Conservation (phyloP, 768 basidiomycete genomes). For the Phaeotremella skinneri region DNA sequence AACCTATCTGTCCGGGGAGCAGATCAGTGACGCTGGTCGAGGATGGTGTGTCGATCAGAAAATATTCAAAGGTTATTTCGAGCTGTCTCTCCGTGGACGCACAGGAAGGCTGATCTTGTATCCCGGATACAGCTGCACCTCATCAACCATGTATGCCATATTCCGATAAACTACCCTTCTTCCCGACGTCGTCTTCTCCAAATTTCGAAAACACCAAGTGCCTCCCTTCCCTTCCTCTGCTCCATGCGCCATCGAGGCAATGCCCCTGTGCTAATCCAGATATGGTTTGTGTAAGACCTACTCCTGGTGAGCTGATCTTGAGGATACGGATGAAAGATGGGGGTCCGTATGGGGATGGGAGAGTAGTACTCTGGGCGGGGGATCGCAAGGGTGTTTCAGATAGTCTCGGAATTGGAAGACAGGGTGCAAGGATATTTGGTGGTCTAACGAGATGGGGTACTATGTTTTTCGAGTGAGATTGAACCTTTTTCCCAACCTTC, state of each 20-base stretch:
- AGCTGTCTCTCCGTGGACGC: constrained; percentile 2
- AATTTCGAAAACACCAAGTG: constrained; percentile 20
- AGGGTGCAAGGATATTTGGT: constrained; percentile 56
- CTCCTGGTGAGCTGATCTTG: constrained; percentile 58
- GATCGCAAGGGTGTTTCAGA: constrained; percentile 65
- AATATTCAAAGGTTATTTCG: constrained; percentile 48
- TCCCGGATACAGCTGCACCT: constrained; percentile 44
- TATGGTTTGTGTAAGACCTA: constrained; percentile 60
- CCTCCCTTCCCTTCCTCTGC: constrained; percentile 35
- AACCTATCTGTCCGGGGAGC: constrained; percentile 56
- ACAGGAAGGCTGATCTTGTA: not conserved
- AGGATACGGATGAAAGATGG: constrained; percentile 57
- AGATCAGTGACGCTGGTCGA: constrained; percentile 47
- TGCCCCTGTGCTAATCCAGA: constrained; percentile 34
- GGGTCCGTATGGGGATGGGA: constrained; percentile 19
- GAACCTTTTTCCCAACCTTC: not conserved
- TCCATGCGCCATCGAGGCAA: constrained; percentile 30
- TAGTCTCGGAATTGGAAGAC: constrained; percentile 35
- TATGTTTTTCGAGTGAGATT: constrained; percentile 61
- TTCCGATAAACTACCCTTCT: constrained; percentile 52
- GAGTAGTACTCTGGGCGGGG: constrained; percentile 72
- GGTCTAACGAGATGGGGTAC: constrained; percentile 28
- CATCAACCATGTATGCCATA: constrained; percentile 55
- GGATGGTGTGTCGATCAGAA: constrained; percentile 65
- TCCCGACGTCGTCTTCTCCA: constrained; percentile 12